Percentiles rank a stretch among this genome's conserved stretches.
These are phyloP conservation scores for Salix viminalis DNA, from an alignment of 345 rosid genomes.

Conservation along the genomic window DNA sequence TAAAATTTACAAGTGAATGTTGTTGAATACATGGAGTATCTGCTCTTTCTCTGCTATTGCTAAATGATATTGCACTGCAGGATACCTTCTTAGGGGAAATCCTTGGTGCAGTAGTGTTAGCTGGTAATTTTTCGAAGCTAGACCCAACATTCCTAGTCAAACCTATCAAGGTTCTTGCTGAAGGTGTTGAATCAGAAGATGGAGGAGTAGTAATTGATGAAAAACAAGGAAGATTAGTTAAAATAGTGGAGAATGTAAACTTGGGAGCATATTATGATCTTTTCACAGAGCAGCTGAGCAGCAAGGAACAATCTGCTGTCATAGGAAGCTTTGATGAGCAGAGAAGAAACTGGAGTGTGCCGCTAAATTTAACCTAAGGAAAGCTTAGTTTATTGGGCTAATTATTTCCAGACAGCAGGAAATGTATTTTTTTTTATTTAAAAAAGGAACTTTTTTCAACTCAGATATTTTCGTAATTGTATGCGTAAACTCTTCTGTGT, in stretches of 20 bases:
- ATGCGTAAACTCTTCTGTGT: background rate
- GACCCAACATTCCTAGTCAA: conserved; percentile 34
- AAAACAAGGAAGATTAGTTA: conserved; percentile 39
- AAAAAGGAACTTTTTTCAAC: too few relatives aligned
- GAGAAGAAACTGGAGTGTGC: conserved; percentile 50
- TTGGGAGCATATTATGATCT: conserved; percentile 32
- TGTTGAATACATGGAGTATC: too few relatives aligned
- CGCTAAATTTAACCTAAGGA: conserved; percentile 21
- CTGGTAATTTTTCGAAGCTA: conserved; percentile 33
- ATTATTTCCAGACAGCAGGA: conserved; percentile 8
- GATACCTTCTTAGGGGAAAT: conserved; percentile 78
- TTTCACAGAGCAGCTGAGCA: conserved; percentile 46
- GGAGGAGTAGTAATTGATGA: conserved; percentile 46
- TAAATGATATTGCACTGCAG: conserved; percentile 32
- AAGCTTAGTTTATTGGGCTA: background rate
- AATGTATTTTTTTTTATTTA: background rate
- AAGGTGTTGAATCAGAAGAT: conserved; percentile 53
- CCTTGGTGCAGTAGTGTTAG: conserved; percentile 65
- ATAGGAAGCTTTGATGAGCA: conserved; percentile 75
- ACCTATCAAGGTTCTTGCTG: conserved; percentile 45
- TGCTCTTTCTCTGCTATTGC: background rate
- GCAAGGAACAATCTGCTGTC: conserved; percentile 56
- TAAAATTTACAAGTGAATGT: too few relatives aligned
- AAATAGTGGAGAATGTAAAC: conserved; percentile 45
- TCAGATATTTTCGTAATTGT: background rate